These are phyloP conservation scores for Scheffersomyces coipomensis DNA, from an alignment of 805 yeast genomes.

Conservation along the genomic window DNA sequence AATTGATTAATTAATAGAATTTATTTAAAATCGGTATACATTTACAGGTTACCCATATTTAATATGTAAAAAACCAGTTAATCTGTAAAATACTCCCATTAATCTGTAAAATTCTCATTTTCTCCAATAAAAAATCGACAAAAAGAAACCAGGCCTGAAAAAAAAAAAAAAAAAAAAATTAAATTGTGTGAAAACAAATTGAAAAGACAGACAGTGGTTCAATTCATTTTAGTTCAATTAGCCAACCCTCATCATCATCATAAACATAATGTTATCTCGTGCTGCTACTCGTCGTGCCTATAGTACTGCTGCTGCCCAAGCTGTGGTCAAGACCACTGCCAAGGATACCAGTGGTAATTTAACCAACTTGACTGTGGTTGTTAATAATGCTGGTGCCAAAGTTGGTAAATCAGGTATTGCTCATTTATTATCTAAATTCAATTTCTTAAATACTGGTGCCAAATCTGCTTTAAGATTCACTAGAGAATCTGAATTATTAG, in stretches of 20 bases:
- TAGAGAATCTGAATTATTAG: slow-evolving; percentile 92
- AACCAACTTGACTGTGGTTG: slow-evolving; percentile 74
- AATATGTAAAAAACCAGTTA: too few relatives aligned
- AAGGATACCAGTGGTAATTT: slow-evolving; percentile 46
- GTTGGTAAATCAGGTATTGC: slow-evolving; percentile 73
- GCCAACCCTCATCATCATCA: background rate
- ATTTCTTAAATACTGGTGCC: slow-evolving; percentile 75
- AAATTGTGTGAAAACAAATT: too few relatives aligned
- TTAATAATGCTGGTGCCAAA: slow-evolving; percentile 83
- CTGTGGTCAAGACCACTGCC: slow-evolving; percentile 53
- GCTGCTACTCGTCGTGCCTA: slow-evolving; percentile 37
- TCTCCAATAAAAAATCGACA: background rate
- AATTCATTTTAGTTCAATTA: background rate
- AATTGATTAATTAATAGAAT: too few relatives aligned
- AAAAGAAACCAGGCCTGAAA: background rate
- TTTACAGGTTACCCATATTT: background rate
- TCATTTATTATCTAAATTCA: slow-evolving; percentile 80
- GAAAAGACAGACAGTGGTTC: too few relatives aligned
- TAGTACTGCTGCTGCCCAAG: slow-evolving; percentile 37
- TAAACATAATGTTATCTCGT: slow-evolving; percentile 39
- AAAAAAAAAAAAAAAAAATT: background rate
- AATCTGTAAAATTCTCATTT: background rate
- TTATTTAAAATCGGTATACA: too few relatives aligned
- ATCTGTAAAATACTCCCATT: too few relatives aligned
- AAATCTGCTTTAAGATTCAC: slow-evolving; percentile 90